These are phyloP conservation scores for Neodidymelliopsis sp. DNA, from an alignment of 2,329 filamentous ascomycete species.

Conservation along the genomic window DNA sequence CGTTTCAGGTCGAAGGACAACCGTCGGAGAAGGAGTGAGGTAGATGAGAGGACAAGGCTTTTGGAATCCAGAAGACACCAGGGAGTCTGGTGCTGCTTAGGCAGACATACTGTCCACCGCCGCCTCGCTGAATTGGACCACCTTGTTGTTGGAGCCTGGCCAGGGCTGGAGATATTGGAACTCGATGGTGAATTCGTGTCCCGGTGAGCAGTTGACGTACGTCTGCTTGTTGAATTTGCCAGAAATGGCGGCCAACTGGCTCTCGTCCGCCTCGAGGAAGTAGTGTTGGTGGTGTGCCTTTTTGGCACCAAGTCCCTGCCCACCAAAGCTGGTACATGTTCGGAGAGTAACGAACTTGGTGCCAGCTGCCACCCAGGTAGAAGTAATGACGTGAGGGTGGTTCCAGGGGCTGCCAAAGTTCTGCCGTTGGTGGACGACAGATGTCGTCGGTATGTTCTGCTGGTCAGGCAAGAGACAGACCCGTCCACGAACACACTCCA, in stretches of 20 bases:
- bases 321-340: constrained; percentile 21
- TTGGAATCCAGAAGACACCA: background rate
- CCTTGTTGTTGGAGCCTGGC: background rate
- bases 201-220: constrained; percentile 28
- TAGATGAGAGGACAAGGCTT: background rate
- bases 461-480: constrained; percentile 1
- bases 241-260: constrained; percentile 17
- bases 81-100: too few species aligned
- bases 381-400: constrained; percentile 20
- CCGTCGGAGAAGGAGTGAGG: background rate
- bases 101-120: background rate
- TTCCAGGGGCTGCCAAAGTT: constrained; percentile 1
- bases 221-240: constrained; percentile 24
- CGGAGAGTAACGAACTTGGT: constrained; percentile 18
- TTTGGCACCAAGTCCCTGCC: constrained; percentile 4
- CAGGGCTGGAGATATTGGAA: constrained; percentile 23
- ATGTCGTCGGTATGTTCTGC: background rate
- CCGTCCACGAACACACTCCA: background rate
- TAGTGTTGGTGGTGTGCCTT: constrained; percentile 1
- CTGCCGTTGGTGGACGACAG: background rate
- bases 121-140: constrained; percentile 16
- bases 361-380: constrained; percentile 3
- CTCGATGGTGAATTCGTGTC: constrained; percentile 24
- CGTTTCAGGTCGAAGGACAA: constrained; percentile 4
- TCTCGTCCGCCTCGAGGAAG: constrained; percentile 21